phyloP scores from a whole-genome alignment of 257 asterid species.

The Fraxinus anomala region DNA sequence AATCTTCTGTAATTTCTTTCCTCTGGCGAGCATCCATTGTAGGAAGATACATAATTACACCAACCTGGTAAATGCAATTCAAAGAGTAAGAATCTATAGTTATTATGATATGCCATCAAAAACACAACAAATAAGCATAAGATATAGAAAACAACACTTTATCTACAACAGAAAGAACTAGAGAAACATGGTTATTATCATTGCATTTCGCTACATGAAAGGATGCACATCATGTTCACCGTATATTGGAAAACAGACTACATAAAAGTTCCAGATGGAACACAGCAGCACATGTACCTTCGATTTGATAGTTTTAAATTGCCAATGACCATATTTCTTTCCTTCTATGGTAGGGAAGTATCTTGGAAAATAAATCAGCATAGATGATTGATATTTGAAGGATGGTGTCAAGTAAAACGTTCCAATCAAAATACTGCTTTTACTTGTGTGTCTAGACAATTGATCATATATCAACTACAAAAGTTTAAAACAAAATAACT shows the following conservation, averaged over 20 bases:
- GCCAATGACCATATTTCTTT: not conserved
- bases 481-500: not conserved
- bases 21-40: conserved; percentile 83
- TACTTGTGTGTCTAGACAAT: not conserved
- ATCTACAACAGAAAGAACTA: not conserved
- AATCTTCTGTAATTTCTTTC: conserved; percentile 81
- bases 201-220: not conserved
- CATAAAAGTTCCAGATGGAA: not conserved
- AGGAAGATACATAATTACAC: conserved; percentile 98
- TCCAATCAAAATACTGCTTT: not conserved
- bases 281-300: not conserved
- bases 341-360: not conserved
- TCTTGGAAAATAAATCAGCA: not conserved
- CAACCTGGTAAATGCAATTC: conserved; percentile 58
- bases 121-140: not conserved
- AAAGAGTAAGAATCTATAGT: conserved; percentile 10
- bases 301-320: no score
- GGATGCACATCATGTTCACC: not conserved
- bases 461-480: not conserved
- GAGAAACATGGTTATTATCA: not conserved
- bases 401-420: not conserved
- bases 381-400: not conserved
- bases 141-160: not conserved
- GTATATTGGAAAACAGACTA: not conserved
- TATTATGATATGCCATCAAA: not conserved